Evolutionary conservation across 176 grass and related monocot genomes (phyloP).

Genomic region (Poa pratensis): DNA sequence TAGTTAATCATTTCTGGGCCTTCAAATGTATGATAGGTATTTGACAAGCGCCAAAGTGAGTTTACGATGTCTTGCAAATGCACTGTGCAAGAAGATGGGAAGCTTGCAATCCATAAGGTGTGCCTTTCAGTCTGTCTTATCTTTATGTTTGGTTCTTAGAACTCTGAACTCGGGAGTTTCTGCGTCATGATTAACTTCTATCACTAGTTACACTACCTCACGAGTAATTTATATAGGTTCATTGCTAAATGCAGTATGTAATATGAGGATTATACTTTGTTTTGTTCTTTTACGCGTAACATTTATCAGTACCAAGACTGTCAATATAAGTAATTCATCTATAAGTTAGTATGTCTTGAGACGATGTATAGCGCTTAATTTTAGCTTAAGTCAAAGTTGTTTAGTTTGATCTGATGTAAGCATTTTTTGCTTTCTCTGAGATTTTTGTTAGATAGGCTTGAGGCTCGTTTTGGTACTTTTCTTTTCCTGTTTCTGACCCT

Average conservation of each 20-base stretch:
- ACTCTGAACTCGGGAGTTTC: background rate
- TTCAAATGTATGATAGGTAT: slow-evolving; percentile 48
- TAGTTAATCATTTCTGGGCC: background rate
- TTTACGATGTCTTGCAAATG: slow-evolving; percentile 76
- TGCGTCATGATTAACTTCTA: background rate
- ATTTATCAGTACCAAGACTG: background rate
- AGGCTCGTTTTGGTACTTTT: background rate
- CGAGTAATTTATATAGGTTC: background rate
- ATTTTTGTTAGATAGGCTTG: background rate
- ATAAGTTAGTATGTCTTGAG: background rate
- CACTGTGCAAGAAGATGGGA: slow-evolving; percentile 46
- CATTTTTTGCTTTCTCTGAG: background rate
- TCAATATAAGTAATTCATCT: background rate
- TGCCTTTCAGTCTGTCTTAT: slow-evolving; percentile 6
- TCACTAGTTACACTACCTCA: background rate
- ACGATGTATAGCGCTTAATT: background rate
- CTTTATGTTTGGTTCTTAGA: background rate
- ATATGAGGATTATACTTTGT: background rate
- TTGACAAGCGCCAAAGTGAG: slow-evolving; percentile 61
- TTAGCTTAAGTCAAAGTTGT: background rate
- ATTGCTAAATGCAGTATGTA: background rate
- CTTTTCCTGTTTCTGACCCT: background rate
- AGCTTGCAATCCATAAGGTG: slow-evolving; percentile 67
- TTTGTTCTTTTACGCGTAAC: background rate
- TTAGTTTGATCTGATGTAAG: background rate